Evolutionary conservation across 2,329 filamentous ascomycete species (phyloP), one percentile per base, ranked within the genome.

Genomic region (Diaporthe vaccinii): DNA sequence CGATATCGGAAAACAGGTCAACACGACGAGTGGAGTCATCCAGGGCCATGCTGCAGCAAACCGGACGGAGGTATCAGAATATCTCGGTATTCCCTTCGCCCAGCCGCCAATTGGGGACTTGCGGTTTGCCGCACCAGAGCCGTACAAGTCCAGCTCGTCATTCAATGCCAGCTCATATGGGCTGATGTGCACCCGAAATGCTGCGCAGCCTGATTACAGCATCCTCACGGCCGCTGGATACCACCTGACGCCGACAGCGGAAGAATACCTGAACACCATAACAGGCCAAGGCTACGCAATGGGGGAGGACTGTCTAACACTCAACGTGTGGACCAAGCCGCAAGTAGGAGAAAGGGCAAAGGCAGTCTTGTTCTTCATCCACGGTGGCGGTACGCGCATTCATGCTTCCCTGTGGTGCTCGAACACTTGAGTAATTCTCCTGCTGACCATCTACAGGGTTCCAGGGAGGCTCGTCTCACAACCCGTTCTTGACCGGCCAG

Each of bases 331-430:
- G 84, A 81, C 83, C 34, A 82, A 82, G 55, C 80, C 82, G n/a
- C 79, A 82, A 55, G 78, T 78, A 2, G 79, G 80, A 9, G 80
- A 80, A 3, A 69, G 74, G 31, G 81, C 82, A 59, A 87, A 85
- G 58, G 81, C 86, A 4, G 86, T 87, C 28, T 76, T 87, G 51
- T 80, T 87, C 25, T 88, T 85, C 83, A 83, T 87, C 10, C 82
- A 85, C 65, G 86, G 86, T 5, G 86, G 86, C 15, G 53, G 70
- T 72, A 58, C 12, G 53, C 53, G 44, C 15, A 55, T 12, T 31
- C 25, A 55, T 55, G 25, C 25, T 8, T 31, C 2, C 28, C 28
- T 49, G 5, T 15, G 1, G 12, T n/a, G 5, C n/a, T 57, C 4
- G 3, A 25, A 28, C 5, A 14, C 9, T n/a, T 10, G 17, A 6